Percentiles rank a stretch among this genome's conserved stretches.
These are phyloP conservation scores for Microbotryum lychnidis-dioicae DNA, from an alignment of 1,284 basidiomycete genomes.

Conservation along the genomic window DNA sequence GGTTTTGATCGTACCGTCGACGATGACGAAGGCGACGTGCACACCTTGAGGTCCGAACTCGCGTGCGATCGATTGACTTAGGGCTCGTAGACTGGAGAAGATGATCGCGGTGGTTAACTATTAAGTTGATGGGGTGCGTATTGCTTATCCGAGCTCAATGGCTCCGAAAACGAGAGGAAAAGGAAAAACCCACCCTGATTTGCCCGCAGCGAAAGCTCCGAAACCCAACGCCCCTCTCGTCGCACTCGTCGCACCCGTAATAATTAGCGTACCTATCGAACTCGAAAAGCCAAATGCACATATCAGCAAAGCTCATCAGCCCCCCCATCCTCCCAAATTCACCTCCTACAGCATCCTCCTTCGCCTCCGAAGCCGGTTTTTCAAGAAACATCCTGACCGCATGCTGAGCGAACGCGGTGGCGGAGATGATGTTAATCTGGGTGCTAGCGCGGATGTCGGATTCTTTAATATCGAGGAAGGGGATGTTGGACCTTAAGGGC, in stretches of 20 bases:
- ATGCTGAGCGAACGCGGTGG: constrained; percentile 60
- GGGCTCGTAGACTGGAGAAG: neutral
- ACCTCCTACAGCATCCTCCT: too few species aligned
- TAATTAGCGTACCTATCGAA: constrained; percentile 54
- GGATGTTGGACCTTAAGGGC: constrained; percentile 17
- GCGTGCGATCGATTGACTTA: constrained; percentile 59
- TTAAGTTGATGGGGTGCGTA: neutral
- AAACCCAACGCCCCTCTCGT: constrained; percentile 57
- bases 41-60: constrained; percentile 72
- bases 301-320: too few species aligned
- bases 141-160: too few species aligned
- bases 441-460: constrained; percentile 34
- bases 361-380: constrained; percentile 40
- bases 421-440: constrained; percentile 53
- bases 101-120: neutral
- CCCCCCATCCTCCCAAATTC: too few species aligned
- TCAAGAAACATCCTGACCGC: constrained; percentile 55
- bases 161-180: neutral
- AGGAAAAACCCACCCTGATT: constrained; percentile 37
- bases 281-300: too few species aligned
- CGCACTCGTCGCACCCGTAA: constrained; percentile 67
- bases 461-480: constrained; percentile 23
- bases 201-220: constrained; percentile 59
- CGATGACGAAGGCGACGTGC: constrained; percentile 47
- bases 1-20: constrained; percentile 50